phyloP scores from a whole-genome alignment of 1,284 basidiomycete species.

The Cryptococcus sp. region DNA sequence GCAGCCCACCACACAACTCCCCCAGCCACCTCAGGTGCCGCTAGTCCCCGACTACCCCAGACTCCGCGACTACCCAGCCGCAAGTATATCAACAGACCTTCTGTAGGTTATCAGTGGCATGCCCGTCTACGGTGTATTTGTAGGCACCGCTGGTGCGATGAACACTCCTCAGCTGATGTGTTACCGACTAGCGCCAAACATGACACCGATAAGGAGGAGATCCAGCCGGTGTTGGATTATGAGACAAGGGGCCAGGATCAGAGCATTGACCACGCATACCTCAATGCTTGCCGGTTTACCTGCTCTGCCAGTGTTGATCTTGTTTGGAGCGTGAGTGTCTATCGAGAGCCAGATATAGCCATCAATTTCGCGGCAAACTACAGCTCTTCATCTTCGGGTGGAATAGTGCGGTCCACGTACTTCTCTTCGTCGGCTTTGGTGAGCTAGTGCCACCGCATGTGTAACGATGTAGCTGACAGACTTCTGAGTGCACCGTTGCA shows the following conservation, averaged over 20 bases:
- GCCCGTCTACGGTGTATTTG: no score
- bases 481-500: constrained; percentile 22
- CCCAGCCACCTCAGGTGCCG: no score
- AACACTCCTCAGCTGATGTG: no score
- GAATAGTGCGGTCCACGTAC: constrained; percentile 26
- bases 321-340: constrained; percentile 30
- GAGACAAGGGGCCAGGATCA: constrained; percentile 4
- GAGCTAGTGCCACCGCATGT: constrained; percentile 3
- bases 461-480: neutral
- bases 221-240: neutral
- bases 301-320: constrained; percentile 25
- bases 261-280: constrained; percentile 19
- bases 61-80: no score
- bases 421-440: constrained; percentile 30
- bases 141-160: no score
- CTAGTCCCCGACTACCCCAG: no score
- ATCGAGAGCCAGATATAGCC: no score
- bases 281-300: constrained; percentile 14
- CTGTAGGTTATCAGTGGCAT: no score
- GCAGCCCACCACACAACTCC: no score
- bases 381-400: constrained; percentile 17
- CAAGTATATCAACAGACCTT: no score
- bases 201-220: no score
- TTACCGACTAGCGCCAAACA: no score
- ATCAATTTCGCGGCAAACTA: constrained; percentile 30